phyloP scores from a whole-genome alignment of 192 early-diverging fungal species.

The Umbelopsis ramanniana region DNA sequence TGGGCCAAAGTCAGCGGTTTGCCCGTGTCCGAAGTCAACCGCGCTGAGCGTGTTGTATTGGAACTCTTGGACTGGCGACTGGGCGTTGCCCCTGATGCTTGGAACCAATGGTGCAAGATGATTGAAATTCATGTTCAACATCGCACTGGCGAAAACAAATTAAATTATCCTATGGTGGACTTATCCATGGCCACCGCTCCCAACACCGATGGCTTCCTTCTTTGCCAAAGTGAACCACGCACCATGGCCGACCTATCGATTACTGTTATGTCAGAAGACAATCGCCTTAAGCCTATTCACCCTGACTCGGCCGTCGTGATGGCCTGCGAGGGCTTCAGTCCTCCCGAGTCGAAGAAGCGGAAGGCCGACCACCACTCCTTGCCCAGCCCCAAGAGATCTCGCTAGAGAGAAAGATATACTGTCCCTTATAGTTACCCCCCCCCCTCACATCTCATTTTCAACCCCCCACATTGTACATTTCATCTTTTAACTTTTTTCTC shows the following conservation, averaged over 20 bases:
- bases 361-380: neutral
- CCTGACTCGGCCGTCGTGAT: slow-evolving; percentile 9
- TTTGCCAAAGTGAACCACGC: slow-evolving; percentile 13
- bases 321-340: slow-evolving; percentile 13
- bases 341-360: slow-evolving; percentile 4
- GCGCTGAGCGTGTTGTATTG: slow-evolving; percentile 80
- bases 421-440: neutral
- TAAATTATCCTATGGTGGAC: neutral
- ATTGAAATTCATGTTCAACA: slow-evolving; percentile 30
- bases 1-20: slow-evolving; percentile 92
- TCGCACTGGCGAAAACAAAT: slow-evolving; percentile 13
- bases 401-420: neutral
- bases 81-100: slow-evolving; percentile 51
- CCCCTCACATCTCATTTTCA: neutral
- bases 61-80: slow-evolving; percentile 80
- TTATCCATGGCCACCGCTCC: neutral
- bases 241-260: slow-evolving; percentile 17
- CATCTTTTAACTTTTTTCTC: neutral
- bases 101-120: slow-evolving; percentile 35
- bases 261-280: slow-evolving; percentile 14
- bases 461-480: slow-evolving; percentile 7
- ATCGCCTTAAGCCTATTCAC: slow-evolving; percentile 2
- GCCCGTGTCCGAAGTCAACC: slow-evolving; percentile 74
- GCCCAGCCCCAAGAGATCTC: slow-evolving; percentile 6
- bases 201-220: slow-evolving; percentile 10